phyloP scores from a whole-genome alignment of 202 grass and related monocot genomes.

The Tripidium arundinaceum region DNA sequence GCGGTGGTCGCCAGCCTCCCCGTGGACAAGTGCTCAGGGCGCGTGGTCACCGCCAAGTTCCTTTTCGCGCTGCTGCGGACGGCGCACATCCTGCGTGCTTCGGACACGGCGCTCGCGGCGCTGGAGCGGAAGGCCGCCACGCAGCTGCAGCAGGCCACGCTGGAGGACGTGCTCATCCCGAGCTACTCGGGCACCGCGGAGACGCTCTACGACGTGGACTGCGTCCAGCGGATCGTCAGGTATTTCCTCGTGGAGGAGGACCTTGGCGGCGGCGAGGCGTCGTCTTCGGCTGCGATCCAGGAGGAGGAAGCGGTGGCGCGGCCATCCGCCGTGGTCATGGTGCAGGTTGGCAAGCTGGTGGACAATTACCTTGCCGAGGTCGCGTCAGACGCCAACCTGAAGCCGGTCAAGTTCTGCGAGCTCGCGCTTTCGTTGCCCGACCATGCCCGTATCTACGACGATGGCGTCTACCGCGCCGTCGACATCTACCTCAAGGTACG shows the following conservation, averaged over 20 bases:
- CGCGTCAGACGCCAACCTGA: conserved; percentile 85
- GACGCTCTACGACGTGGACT: conserved; percentile 98
- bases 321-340: conserved; percentile 33
- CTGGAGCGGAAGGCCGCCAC: conserved; percentile 72
- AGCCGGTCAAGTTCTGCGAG: conserved; percentile 77
- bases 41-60: conserved; percentile 60
- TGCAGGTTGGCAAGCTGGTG: conserved; percentile 74
- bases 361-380: conserved; percentile 87
- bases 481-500: conserved; percentile 97
- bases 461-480: conserved; percentile 91
- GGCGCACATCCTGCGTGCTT: conserved; percentile 63
- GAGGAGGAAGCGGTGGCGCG: conserved; percentile 23
- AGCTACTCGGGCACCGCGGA: conserved; percentile 89
- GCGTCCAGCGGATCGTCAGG: conserved; percentile 71
- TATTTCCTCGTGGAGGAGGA: conserved; percentile 49
- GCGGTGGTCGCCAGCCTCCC: conserved; percentile 66
- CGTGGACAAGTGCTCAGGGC: conserved; percentile 29
- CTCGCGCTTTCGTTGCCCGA: conserved; percentile 87
- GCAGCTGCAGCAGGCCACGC: conserved; percentile 58
- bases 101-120: conserved; percentile 31
- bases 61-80: conserved; percentile 76
- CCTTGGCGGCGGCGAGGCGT: not conserved
- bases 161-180: conserved; percentile 90
- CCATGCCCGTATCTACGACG: conserved; percentile 69
- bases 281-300: not conserved